phyloP scores from a whole-genome alignment of 768 basidiomycete genomes.

The Trametes cinnabarina region DNA sequence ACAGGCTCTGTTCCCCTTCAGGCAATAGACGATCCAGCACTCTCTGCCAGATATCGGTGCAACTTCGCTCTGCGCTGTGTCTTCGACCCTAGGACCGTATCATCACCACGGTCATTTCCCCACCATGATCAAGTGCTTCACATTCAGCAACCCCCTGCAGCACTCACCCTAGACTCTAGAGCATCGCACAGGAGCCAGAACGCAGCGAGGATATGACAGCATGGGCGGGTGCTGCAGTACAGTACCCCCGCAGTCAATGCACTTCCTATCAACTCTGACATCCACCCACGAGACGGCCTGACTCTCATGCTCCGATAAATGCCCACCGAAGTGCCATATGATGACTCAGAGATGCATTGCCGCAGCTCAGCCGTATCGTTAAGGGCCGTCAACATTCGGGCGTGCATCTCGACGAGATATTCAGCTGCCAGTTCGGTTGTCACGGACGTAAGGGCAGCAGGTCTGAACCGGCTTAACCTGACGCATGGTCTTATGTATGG shows the following conservation, averaged over 20 bases:
- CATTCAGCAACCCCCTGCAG: not conserved
- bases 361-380: too few relatives aligned
- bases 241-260: not conserved
- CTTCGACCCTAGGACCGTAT: not conserved
- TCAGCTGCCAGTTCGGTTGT: too few relatives aligned
- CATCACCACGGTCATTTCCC: not conserved
- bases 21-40: not conserved
- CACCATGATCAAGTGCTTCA: not conserved
- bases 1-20: not conserved
- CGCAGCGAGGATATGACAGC: not conserved
- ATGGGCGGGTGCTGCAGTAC: not conserved
- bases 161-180: not conserved
- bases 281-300: not conserved
- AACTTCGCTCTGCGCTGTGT: conserved; percentile 7
- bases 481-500: too few relatives aligned
- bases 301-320: not conserved
- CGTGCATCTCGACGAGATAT: too few relatives aligned
- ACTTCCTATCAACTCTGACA: not conserved
- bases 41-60: conserved; percentile 1
- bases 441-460: too few relatives aligned
- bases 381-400: too few relatives aligned
- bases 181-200: not conserved
- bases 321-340: not conserved
- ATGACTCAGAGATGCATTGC: too few relatives aligned
- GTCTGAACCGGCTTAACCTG: too few relatives aligned